A percentile compares a stretch with the other conserved stretches of the same genome.
Evolutionary conservation across 208 protist genomes (phyloP).

Genomic region (Trypanosoma boissoni): DNA sequence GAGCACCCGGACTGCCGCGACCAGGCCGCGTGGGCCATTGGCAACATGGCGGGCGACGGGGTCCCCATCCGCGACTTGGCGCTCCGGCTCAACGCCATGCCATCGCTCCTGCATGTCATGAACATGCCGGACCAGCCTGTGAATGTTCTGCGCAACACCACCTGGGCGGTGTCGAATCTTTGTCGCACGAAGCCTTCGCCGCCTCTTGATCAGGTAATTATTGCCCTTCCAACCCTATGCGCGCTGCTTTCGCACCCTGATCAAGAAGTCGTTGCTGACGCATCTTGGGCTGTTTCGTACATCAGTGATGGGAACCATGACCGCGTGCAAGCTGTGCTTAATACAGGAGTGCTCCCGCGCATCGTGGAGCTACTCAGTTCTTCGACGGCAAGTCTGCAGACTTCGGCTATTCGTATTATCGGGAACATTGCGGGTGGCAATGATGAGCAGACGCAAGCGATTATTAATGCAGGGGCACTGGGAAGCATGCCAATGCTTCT

Average conservation of each 20-base stretch:
- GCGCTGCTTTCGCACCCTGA: conserved; percentile 88
- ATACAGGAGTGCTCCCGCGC: conserved; percentile 81
- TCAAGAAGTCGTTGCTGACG: conserved; percentile 95
- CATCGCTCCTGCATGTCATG: conserved; percentile 72
- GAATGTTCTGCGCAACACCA: conserved; percentile 90
- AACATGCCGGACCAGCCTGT: conserved; percentile 49
- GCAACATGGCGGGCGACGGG: conserved; percentile 98
- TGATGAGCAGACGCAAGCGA: conserved; percentile 94
- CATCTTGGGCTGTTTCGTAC: conserved; percentile 97
- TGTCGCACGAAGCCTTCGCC: conserved; percentile 96
- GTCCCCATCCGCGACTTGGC: conserved; percentile 91
- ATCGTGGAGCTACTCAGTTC: conserved; percentile 94
- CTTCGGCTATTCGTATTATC: conserved; percentile 95
- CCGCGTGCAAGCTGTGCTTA: conserved; percentile 94
- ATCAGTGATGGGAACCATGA: conserved; percentile 94
- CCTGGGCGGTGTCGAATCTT: conserved; percentile 98
- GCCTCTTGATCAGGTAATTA: conserved; percentile 57
- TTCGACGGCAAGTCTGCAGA: conserved; percentile 68
- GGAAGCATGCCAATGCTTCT: conserved; percentile 78
- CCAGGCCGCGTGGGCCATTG: conserved; percentile 98
- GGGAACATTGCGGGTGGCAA: conserved; percentile 99
- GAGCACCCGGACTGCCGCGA: conserved; percentile 93
- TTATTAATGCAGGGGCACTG: conserved; percentile 94
- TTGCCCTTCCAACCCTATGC: conserved; percentile 88
- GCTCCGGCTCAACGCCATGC: conserved; percentile 75